Conservation (phyloP, 345 rosid genomes). For the Euphorbia lathyris region DNA sequence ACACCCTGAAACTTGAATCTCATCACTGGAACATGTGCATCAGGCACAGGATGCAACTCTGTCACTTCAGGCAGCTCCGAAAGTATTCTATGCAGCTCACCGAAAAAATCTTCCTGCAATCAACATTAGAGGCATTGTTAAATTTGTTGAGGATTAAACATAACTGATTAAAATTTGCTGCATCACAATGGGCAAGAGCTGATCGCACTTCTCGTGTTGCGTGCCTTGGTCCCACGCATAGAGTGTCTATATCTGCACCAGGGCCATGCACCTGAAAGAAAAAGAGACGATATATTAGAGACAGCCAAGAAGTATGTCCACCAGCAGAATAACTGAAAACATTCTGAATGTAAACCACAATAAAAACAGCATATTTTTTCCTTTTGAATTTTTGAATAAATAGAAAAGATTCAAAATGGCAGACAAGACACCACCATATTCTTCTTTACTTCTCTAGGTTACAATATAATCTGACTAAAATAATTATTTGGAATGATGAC, state of each 20-base stretch:
- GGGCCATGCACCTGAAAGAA: constrained; percentile 87
- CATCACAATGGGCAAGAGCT: constrained; percentile 28
- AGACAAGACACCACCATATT: background rate
- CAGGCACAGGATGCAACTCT: constrained; percentile 96
- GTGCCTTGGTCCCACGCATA: constrained; percentile 92
- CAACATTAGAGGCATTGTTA: constrained; percentile 20
- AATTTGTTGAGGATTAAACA: constrained; percentile 21
- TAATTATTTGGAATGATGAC: background rate
- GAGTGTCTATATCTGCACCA: constrained; percentile 96
- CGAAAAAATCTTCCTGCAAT: constrained; percentile 88
- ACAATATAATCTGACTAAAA: background rate
- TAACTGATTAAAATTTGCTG: constrained; percentile 10
- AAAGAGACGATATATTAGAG: constrained; percentile 7
- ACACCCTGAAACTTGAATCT: constrained; percentile 80
- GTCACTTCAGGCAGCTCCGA: constrained; percentile 91
- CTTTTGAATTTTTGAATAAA: background rate
- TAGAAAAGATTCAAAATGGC: background rate
- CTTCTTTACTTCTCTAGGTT: background rate
- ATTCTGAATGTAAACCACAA: background rate
- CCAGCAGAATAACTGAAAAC: constrained; percentile 8
- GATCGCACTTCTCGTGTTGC: constrained; percentile 87
- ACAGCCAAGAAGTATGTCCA: too few species aligned
- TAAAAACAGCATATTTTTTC: background rate
- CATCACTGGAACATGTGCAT: constrained; percentile 97
- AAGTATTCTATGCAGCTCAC: constrained; percentile 75